Evolutionary conservation across 208 protist species (phyloP).

Genomic region (Herpetomonas muscarum): DNA sequence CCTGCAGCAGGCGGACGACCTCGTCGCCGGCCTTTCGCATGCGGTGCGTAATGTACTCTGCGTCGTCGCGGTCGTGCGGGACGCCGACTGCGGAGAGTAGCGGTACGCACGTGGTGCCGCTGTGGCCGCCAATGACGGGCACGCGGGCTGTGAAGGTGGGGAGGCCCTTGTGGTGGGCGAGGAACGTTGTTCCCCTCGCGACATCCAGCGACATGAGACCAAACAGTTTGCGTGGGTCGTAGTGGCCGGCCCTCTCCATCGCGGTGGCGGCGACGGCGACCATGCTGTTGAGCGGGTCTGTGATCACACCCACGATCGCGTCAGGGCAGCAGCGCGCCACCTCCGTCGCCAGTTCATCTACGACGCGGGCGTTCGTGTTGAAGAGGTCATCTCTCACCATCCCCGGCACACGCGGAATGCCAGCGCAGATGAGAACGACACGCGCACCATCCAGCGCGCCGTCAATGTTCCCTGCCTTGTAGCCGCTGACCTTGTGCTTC

Average conservation of each 20-base stretch:
- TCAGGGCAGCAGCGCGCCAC: constrained; percentile 83
- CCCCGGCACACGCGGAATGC: constrained; percentile 95
- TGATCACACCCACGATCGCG: constrained; percentile 91
- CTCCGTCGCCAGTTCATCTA: constrained; percentile 84
- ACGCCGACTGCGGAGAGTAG: constrained; percentile 62
- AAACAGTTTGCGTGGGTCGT: constrained; percentile 84
- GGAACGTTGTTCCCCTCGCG: constrained; percentile 90
- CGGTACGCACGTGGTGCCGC: constrained; percentile 93
- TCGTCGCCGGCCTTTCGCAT: constrained; percentile 94
- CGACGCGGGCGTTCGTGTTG: constrained; percentile 94
- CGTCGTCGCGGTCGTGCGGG: constrained; percentile 13
- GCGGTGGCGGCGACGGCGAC: constrained; percentile 93
- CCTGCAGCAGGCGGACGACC: constrained; percentile 96
- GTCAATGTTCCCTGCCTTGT: constrained; percentile 66
- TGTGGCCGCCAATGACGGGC: constrained; percentile 95
- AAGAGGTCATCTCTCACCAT: constrained; percentile 98
- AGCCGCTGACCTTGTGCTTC: constrained; percentile 71
- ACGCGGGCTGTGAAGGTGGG: constrained; percentile 45
- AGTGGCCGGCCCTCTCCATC: constrained; percentile 88
- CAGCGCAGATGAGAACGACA: constrained; percentile 93
- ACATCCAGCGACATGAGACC: constrained; percentile 93
- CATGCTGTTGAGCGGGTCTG: constrained; percentile 97
- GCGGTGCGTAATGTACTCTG: constrained; percentile 76
- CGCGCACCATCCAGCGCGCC: constrained; percentile 77
- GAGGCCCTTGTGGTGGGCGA: constrained; percentile 74